Conservation (phyloP, 192 early-diverging fungal genomes). For the Podila minutissima region DNA sequence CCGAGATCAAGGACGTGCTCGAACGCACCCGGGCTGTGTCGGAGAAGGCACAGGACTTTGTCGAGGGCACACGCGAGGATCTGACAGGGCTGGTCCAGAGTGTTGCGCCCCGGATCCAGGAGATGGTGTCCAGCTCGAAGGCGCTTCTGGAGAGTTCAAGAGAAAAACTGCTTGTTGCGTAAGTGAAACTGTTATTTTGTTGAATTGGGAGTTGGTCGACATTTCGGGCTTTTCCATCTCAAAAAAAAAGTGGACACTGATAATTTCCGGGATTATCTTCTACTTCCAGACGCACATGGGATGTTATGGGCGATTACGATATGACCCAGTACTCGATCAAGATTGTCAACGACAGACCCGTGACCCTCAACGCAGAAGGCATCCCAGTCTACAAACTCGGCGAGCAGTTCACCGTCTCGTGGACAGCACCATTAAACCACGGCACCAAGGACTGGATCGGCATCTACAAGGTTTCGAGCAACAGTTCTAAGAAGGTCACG, state of each 20-base stretch:
- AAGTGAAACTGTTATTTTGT: slow-evolving; percentile 5
- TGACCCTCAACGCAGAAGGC: slow-evolving; percentile 17
- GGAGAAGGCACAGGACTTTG: slow-evolving; percentile 69
- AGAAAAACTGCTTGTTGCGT: slow-evolving; percentile 47
- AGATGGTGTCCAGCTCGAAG: slow-evolving; percentile 56
- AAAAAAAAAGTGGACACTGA: background rate
- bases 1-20: slow-evolving; percentile 63
- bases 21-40: slow-evolving; percentile 62
- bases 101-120: slow-evolving; percentile 61
- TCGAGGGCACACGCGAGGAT: slow-evolving; percentile 65
- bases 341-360: slow-evolving; percentile 13
- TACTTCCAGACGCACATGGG: slow-evolving; percentile 42
- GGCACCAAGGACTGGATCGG: slow-evolving; percentile 92
- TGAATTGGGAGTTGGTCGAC: background rate
- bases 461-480: slow-evolving; percentile 82
- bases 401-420: slow-evolving; percentile 76
- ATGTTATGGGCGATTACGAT: slow-evolving; percentile 56
- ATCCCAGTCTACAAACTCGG: slow-evolving; percentile 73
- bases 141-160: slow-evolving; percentile 54
- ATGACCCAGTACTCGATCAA: slow-evolving; percentile 54
- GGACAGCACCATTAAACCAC: slow-evolving; percentile 81
- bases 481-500: slow-evolving; percentile 81
- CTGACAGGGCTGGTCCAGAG: slow-evolving; percentile 62
- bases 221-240: background rate
- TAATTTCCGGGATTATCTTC: background rate